Conservation (phyloP, 805 yeast species). For the Lipomyces yamadae region DNA sequence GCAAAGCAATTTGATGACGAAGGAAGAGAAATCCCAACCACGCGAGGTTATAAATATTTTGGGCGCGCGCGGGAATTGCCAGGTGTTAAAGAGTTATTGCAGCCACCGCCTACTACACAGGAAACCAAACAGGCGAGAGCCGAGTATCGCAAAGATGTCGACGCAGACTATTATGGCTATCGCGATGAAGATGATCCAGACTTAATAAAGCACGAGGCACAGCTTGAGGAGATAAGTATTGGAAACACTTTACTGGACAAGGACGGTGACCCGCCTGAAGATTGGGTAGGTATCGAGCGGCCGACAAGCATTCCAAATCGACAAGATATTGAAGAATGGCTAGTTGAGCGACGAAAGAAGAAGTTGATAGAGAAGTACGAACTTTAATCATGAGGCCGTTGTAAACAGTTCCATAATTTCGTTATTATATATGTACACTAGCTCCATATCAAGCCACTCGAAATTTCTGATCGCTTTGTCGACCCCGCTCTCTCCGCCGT, state of each 20-base stretch:
- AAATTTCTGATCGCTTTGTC: neutral
- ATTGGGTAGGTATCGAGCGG: slow-evolving; percentile 30
- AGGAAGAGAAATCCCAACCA: slow-evolving; percentile 41
- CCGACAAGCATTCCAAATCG: slow-evolving; percentile 36
- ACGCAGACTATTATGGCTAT: slow-evolving; percentile 44
- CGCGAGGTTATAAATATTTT: slow-evolving; percentile 70
- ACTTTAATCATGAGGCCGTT: slow-evolving; percentile 6
- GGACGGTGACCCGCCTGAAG: slow-evolving; percentile 18
- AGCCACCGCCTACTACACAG: slow-evolving; percentile 43
- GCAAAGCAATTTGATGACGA: slow-evolving; percentile 36
- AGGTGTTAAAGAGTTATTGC: slow-evolving; percentile 62
- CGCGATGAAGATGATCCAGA: slow-evolving; percentile 37
- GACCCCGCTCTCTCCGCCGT: neutral
- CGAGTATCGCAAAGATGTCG: slow-evolving; percentile 28
- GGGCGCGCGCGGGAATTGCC: slow-evolving; percentile 84
- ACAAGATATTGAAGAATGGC: slow-evolving; percentile 40
- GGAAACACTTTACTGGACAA: slow-evolving; percentile 24
- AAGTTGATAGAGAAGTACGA: slow-evolving; percentile 27
- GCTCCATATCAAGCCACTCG: neutral
- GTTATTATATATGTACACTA: neutral
- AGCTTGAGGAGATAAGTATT: slow-evolving; percentile 27
- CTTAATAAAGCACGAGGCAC: slow-evolving; percentile 36
- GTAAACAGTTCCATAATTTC: neutral
- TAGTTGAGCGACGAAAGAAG: slow-evolving; percentile 36
- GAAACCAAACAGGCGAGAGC: slow-evolving; percentile 2